Conservation (phyloP, 495 filamentous ascomycete species). For the Mycothermus thermophilus region DNA sequence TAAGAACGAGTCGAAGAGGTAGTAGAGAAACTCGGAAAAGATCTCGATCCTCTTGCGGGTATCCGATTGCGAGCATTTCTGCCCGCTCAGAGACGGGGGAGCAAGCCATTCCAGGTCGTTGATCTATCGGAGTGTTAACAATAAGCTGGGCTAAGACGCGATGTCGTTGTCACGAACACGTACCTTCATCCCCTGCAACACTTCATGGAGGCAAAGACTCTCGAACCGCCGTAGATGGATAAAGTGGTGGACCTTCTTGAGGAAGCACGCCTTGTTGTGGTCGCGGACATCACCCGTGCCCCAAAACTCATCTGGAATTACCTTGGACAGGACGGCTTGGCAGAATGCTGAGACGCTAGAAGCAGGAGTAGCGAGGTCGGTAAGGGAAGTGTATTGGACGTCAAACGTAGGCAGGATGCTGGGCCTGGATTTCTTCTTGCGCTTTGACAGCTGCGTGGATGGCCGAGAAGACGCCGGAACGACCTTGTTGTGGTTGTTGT, state of each 20-base stretch:
- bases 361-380: constrained; percentile 55
- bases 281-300: constrained; percentile 40
- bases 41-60: constrained; percentile 63
- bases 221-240: constrained; percentile 69
- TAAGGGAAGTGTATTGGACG: constrained; percentile 29
- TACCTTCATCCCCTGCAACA: constrained; percentile 66
- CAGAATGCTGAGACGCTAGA: constrained; percentile 78
- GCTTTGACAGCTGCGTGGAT: not conserved
- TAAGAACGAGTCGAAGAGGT: constrained; percentile 78
- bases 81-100: constrained; percentile 27
- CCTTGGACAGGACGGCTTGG: constrained; percentile 53
- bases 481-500: too few species aligned
- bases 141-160: not conserved
- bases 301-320: constrained; percentile 71
- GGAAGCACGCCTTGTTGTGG: constrained; percentile 46
- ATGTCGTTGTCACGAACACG: too few species aligned
- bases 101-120: constrained; percentile 58
- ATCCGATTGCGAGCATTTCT: constrained; percentile 58
- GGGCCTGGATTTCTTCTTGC: constrained; percentile 4
- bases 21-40: constrained; percentile 77
- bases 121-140: constrained; percentile 31
- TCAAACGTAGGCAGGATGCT: too few species aligned
- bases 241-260: constrained; percentile 60
- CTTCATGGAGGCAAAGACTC: constrained; percentile 62
- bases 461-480: not conserved